A percentile compares a stretch with the other conserved stretches of the same genome.
These are phyloP conservation scores for Ustilago cynodontis DNA, from an alignment of 1,284 basidiomycete species.

Conservation along the genomic window DNA sequence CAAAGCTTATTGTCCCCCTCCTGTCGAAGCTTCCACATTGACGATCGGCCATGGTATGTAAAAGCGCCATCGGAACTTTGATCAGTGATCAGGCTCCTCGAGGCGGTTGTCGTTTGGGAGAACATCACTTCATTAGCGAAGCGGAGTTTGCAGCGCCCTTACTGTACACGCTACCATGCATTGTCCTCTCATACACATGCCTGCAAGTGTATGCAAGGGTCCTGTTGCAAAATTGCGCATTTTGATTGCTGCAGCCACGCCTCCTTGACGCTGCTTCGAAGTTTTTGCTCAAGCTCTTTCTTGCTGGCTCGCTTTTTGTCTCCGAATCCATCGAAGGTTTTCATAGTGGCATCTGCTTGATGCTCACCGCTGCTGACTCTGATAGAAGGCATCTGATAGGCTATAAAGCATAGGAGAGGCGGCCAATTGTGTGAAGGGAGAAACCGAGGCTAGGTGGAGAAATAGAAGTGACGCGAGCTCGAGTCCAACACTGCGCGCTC, in stretches of 20 bases:
- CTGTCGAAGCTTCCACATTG: background rate
- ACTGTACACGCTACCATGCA: background rate
- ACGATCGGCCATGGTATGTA: background rate
- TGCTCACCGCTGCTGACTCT: too few relatives aligned
- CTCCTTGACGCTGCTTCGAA: conserved; percentile 6
- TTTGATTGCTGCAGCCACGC: conserved; percentile 12
- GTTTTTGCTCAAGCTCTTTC: background rate
- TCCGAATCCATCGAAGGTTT: too few relatives aligned
- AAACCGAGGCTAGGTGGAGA: too few relatives aligned
- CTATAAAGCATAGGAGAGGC: too few relatives aligned
- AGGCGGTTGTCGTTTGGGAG: background rate
- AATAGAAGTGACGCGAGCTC: too few relatives aligned
- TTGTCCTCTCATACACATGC: conserved; percentile 10
- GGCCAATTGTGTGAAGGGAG: too few relatives aligned
- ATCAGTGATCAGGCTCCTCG: background rate
- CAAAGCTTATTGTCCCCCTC: background rate
- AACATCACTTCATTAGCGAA: background rate
- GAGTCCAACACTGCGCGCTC: conserved; percentile 3
- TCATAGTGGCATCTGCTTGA: too few relatives aligned
- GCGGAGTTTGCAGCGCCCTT: background rate
- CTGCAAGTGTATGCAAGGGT: conserved; percentile 31
- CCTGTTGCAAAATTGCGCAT: conserved; percentile 11
- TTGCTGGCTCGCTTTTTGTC: too few relatives aligned
- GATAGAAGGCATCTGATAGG: too few relatives aligned
- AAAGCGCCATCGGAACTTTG: background rate